Conservation (phyloP, 352 stramenopile genomes). For the Peronospora tabacina region DNA sequence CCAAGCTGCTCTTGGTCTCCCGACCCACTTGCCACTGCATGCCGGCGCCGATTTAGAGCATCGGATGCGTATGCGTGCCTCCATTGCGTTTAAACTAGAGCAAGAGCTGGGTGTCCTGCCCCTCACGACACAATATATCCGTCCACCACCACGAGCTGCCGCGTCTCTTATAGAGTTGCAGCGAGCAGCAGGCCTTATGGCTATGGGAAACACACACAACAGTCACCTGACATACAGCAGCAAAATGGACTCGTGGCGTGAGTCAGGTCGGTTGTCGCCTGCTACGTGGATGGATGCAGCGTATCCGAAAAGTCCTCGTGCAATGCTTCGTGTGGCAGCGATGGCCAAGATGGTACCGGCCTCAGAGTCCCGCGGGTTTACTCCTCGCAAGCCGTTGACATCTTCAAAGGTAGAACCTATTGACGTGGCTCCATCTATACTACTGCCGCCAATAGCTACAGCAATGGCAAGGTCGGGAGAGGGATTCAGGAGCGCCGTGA, state of each 20-base stretch:
- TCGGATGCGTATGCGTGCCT: conserved; percentile 31
- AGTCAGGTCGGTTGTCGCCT: conserved; percentile 14
- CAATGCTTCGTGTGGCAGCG: conserved; percentile 34
- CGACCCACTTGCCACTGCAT: conserved; percentile 22
- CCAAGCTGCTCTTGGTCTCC: conserved; percentile 27
- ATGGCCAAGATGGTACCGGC: conserved; percentile 25
- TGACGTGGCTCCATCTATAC: conserved; percentile 4
- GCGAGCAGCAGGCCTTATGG: conserved; percentile 18
- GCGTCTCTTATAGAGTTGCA: conserved; percentile 26
- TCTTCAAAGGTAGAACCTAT: conserved; percentile 10
- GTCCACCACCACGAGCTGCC: conserved; percentile 10
- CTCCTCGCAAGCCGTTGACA: conserved; percentile 5
- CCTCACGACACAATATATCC: conserved; percentile 33
- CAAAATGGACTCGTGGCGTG: conserved; percentile 20
- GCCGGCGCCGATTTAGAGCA: conserved; percentile 22
- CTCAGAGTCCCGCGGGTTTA: conserved; percentile 14
- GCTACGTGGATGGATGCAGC: conserved; percentile 19
- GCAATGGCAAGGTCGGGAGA: conserved; percentile 30
- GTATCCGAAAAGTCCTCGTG: conserved; percentile 30
- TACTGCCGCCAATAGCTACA: conserved; percentile 33
- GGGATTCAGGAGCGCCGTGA: conserved; percentile 18
- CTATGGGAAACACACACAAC: conserved; percentile 12
- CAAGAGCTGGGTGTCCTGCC: conserved; percentile 23
- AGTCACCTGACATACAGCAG: conserved; percentile 5
- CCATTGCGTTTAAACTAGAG: conserved; percentile 35